phyloP scores from a whole-genome alignment of 225 moss, liverwort and hornwort genomes.

The Marchantia polymorpha region DNA sequence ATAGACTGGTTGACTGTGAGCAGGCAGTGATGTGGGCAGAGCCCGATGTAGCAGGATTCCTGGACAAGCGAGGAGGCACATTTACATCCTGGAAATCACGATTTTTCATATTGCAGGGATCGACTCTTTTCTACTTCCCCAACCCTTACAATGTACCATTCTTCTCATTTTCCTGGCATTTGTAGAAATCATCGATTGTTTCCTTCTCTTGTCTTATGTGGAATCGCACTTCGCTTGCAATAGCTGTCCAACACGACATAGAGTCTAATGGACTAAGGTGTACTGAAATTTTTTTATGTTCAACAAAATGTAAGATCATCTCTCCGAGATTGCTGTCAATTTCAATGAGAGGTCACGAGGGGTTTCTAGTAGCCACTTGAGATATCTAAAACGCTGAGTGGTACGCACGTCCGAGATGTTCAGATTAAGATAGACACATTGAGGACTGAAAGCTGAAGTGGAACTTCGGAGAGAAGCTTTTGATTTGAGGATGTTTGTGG shows the following conservation, averaged over 20 bases:
- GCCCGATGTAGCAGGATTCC: conserved; percentile 64
- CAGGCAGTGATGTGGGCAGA: conserved; percentile 64
- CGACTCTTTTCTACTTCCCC: conserved; percentile 61
- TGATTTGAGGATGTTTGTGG: background rate
- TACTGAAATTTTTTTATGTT: too few relatives aligned
- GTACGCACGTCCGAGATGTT: too few relatives aligned
- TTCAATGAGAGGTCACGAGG: too few relatives aligned
- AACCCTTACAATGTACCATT: conserved; percentile 45
- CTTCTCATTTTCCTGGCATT: background rate
- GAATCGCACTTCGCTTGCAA: too few relatives aligned
- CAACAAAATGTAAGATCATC: too few relatives aligned
- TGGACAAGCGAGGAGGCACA: conserved; percentile 52
- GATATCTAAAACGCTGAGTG: too few relatives aligned
- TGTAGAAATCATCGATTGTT: too few relatives aligned
- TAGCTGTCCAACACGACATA: too few relatives aligned
- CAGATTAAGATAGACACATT: background rate
- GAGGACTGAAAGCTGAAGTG: background rate
- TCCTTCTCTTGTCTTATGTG: too few relatives aligned
- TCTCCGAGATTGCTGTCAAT: too few relatives aligned
- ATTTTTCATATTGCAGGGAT: conserved; percentile 62
- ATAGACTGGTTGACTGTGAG: background rate
- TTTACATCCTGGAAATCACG: conserved; percentile 49
- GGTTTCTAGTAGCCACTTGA: too few relatives aligned
- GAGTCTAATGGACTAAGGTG: too few relatives aligned
- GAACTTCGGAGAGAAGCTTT: background rate